Evolutionary conservation across 2,329 filamentous ascomycete genomes (phyloP).

Genomic region (Verticillium longisporum): DNA sequence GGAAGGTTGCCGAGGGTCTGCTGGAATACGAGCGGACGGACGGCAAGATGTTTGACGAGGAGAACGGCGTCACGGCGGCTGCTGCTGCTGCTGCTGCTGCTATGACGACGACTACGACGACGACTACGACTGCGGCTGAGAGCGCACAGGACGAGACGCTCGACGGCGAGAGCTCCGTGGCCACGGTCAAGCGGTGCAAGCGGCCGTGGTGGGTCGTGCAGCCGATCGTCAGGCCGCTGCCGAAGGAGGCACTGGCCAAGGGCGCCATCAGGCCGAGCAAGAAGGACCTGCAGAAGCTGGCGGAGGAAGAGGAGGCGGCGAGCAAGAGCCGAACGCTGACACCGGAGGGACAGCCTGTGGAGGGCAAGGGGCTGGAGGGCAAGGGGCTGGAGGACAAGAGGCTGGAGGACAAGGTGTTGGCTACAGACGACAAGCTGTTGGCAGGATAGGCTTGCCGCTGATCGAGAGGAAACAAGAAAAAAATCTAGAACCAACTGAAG

Average conservation of each 20-base stretch:
- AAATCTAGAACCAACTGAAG: too few relatives aligned
- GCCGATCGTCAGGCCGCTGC: constrained; percentile 77
- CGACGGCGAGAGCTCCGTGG: constrained; percentile 53
- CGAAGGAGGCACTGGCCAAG: constrained; percentile 78
- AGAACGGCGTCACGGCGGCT: constrained; percentile 10
- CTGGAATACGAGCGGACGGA: constrained; percentile 54
- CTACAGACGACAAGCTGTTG: constrained; percentile 11
- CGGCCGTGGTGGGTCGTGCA: constrained; percentile 88
- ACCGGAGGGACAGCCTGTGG: not conserved
- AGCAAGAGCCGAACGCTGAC: constrained; percentile 4
- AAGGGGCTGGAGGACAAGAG: too few relatives aligned
- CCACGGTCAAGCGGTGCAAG: constrained; percentile 65
- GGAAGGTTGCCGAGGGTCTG: constrained; percentile 65
- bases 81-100: not conserved
- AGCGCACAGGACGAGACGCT: constrained; percentile 22
- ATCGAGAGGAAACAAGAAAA: too few relatives aligned
- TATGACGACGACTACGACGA: too few relatives aligned
- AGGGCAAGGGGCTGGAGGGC: not conserved
- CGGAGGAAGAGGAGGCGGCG: constrained; percentile 21
- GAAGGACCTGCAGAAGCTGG: constrained; percentile 49
- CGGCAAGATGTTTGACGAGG: constrained; percentile 37
- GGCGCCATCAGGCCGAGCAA: constrained; percentile 71
- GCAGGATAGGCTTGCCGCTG: constrained; percentile 4
- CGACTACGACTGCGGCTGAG: constrained; percentile 4
- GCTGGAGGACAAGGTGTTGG: constrained; percentile 5